Evolutionary conservation across 495 filamentous ascomycete genomes (phyloP).

Genomic region (Xylaria bambusicola): DNA sequence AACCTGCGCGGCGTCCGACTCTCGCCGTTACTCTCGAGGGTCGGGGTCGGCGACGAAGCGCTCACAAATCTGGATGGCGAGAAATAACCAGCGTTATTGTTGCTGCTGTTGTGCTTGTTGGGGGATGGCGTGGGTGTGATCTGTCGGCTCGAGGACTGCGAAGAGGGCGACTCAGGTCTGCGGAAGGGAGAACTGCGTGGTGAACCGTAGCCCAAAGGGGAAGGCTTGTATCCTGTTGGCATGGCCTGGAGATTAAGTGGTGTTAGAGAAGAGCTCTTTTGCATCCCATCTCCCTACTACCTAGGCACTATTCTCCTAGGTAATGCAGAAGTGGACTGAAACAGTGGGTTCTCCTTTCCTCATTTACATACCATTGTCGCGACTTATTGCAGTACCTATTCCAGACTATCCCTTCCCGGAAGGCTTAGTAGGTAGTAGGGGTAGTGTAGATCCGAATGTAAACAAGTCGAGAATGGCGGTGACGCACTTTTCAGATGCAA

Average conservation of each 20-base stretch:
- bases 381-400: too few species aligned
- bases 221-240: constrained; percentile 66
- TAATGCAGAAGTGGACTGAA: constrained; percentile 1
- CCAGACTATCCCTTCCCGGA: too few species aligned
- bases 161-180: constrained; percentile 58
- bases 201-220: constrained; percentile 68
- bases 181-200: constrained; percentile 76
- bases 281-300: not conserved
- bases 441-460: constrained; percentile 6
- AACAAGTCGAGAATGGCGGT: constrained; percentile 1
- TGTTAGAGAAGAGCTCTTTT: not conserved
- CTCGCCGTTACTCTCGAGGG: constrained; percentile 20
- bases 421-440: too few species aligned
- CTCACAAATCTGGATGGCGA: constrained; percentile 43
- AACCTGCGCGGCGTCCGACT: constrained; percentile 46
- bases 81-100: constrained; percentile 35
- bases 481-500: not conserved
- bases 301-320: not conserved
- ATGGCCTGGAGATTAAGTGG: constrained; percentile 40
- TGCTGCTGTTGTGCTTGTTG: too few species aligned
- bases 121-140: constrained; percentile 40
- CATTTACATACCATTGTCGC: constrained; percentile 16
- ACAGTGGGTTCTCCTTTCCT: constrained; percentile 8
- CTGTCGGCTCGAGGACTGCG: constrained; percentile 49
- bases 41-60: constrained; percentile 26